A percentile compares a stretch with the other conserved stretches of the same genome.
Conservation (phyloP, 192 early-diverging fungal species). For the Rhizophagus clarus region DNA sequence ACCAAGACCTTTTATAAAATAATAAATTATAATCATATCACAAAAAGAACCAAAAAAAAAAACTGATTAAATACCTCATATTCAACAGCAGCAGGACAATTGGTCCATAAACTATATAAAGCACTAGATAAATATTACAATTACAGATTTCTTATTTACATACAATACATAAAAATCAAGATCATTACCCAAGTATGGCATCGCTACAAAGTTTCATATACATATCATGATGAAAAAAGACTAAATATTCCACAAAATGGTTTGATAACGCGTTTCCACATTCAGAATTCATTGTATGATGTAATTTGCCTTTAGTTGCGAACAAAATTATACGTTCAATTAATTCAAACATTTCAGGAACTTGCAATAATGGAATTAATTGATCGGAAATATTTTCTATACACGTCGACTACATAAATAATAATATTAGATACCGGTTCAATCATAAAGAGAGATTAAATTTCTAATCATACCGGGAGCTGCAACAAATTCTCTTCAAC, state of each 20-base stretch:
- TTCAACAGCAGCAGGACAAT: conserved; percentile 11
- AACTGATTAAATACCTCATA: conserved; percentile 9
- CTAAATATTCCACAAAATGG: conserved; percentile 19
- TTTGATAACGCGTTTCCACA: not conserved
- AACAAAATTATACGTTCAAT: conserved; percentile 14
- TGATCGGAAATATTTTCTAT: conserved; percentile 23
- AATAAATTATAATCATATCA: not conserved
- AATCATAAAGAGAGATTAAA: not conserved
- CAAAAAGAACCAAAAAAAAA: not conserved
- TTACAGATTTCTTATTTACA: not conserved
- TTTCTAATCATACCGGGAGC: not conserved
- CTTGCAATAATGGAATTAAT: conserved; percentile 15
- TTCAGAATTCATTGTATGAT: not conserved
- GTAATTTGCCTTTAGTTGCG: not conserved
- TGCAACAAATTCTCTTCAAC: not conserved
- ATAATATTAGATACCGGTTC: not conserved
- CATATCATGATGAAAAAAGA: not conserved
- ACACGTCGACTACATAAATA: not conserved
- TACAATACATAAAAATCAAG: not conserved
- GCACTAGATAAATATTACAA: not conserved
- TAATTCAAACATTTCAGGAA: not conserved
- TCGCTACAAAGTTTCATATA: conserved; percentile 9
- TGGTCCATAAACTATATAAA: not conserved
- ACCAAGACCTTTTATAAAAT: conserved; percentile 5
- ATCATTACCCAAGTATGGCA: conserved; percentile 6